Evolutionary conservation across 345 rosid species (phyloP), one percentile per base, ranked within the genome.

Genomic region (Citrus cavaleriei): DNA sequence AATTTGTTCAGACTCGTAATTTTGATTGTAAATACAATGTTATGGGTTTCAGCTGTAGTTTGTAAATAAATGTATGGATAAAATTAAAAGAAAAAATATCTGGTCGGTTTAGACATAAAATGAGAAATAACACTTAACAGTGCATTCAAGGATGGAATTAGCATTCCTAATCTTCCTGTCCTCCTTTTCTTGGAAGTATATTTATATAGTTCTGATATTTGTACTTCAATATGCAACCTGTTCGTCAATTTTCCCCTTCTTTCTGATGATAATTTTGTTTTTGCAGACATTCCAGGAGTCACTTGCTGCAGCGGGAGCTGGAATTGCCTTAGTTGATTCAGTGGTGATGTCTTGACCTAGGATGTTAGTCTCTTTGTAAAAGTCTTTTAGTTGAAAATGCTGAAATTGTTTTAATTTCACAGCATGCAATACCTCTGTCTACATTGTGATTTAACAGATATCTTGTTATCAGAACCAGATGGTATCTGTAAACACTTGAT

Each of bases 301-400:
- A 40, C 94, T 95, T 74, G 66, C 83, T 58, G 98, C 98, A 49
- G 98, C 98, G 79, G 98, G 98, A 85, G 97, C 97, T 65, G 98
- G 98, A 86, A 84, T 93, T 68, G 85, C 94, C 65, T 82, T 95
- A 83, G 92, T 95, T 76, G 97, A 95, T 87, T 91, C 98, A 92
- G 98, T 95, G 98, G 98, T 93, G 92, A 95, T 87, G 89, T 91
- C 87, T 86, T 86, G 22, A 87, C 81, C 88, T 88, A 79, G 82
- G 83, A 85, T 60, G 82, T 90, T 84, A 88, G 90, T 89, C 85
- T 73, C 87, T 78, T 83, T 65, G 24, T 78, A 37, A 78, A 68
- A 18, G 38, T 71, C 25, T 72, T 65, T 70, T 74, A 25, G 16
- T 51, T 24, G 70, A 37, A 21, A 57, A 1, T 38, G 70, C 62